These are phyloP conservation scores for Capsella rubella DNA, from an alignment of 441 rosid species.

Conservation along the genomic window DNA sequence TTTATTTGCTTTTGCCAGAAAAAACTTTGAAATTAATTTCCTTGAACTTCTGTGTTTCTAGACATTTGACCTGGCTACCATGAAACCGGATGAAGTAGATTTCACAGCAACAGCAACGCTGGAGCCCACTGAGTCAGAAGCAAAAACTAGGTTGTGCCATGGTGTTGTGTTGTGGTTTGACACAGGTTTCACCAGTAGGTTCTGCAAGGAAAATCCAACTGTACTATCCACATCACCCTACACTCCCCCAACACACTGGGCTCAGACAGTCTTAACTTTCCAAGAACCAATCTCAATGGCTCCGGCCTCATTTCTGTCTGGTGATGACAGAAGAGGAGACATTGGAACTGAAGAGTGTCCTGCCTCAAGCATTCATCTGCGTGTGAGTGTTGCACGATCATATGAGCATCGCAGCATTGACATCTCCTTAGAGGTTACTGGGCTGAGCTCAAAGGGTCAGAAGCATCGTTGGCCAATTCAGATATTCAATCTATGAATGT, in stretches of 20 bases:
- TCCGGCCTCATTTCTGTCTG: slow-evolving; percentile 44
- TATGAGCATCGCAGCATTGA: slow-evolving; percentile 83
- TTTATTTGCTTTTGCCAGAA: background rate
- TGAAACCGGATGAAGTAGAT: slow-evolving; percentile 91
- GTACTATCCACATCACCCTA: slow-evolving; percentile 85
- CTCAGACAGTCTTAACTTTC: slow-evolving; percentile 86
- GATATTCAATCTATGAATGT: slow-evolving; percentile 62
- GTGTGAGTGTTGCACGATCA: slow-evolving; percentile 85
- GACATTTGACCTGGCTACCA: slow-evolving; percentile 79
- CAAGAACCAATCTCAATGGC: slow-evolving; percentile 68
- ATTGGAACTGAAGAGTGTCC: slow-evolving; percentile 66
- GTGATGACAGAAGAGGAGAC: slow-evolving; percentile 44
- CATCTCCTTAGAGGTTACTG: slow-evolving; percentile 74
- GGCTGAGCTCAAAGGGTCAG: slow-evolving; percentile 58
- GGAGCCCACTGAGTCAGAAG: slow-evolving; percentile 31
- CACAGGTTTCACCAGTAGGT: slow-evolving; percentile 81
- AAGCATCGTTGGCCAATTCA: slow-evolving; percentile 75
- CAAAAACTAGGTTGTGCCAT: slow-evolving; percentile 55
- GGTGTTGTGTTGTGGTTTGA: slow-evolving; percentile 94
- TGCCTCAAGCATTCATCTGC: slow-evolving; percentile 64
- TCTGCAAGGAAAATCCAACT: slow-evolving; percentile 84
- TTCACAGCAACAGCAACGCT: slow-evolving; percentile 66
- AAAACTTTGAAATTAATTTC: background rate
- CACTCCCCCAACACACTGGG: slow-evolving; percentile 89
- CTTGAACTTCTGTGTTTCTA: slow-evolving; percentile 43